phyloP scores from a whole-genome alignment of 192 early-diverging fungal species.

The Glomus cerebriforme region DNA sequence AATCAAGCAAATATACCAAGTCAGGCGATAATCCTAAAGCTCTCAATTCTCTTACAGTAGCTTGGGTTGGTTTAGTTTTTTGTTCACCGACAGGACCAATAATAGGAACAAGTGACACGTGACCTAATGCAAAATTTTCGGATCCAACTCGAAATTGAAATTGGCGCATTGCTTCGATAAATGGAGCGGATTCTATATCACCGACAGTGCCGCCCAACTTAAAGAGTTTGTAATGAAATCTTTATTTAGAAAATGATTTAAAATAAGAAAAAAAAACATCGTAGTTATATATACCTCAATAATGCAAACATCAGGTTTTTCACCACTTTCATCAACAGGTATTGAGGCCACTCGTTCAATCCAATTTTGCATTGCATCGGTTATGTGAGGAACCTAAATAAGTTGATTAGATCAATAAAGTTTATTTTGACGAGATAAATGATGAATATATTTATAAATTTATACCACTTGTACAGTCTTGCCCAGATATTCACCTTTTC shows the following conservation, averaged over 20 bases:
- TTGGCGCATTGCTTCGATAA: conserved; percentile 99
- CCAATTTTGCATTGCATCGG: conserved; percentile 98
- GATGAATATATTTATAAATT: neutral
- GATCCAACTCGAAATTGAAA: conserved; percentile 99
- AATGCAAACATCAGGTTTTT: conserved; percentile 95
- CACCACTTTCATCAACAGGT: conserved; percentile 79
- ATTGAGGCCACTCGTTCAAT: conserved; percentile 92
- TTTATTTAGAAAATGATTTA: neutral
- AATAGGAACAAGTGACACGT: conserved; percentile 96
- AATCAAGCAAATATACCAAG: conserved; percentile 43
- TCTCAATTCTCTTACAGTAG: conserved; percentile 91
- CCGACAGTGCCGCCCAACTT: conserved; percentile 94
- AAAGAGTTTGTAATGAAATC: too few species aligned
- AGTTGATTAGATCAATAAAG: conserved; percentile 23
- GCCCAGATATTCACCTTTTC: conserved; percentile 93
- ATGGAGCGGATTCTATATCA: conserved; percentile 99
- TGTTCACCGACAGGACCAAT: conserved; percentile 98
- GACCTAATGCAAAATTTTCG: conserved; percentile 97
- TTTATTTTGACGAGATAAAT: conserved; percentile 5
- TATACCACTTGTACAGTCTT: conserved; percentile 98
- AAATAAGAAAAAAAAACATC: neutral
- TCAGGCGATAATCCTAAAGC: conserved; percentile 95
- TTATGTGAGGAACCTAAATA: conserved; percentile 86
- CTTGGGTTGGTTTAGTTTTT: conserved; percentile 99
- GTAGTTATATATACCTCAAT: conserved; percentile 62